Percentiles rank a stretch among this genome's conserved stretches.
These are phyloP conservation scores for Elsinoe fawcettii DNA, from an alignment of 2,329 filamentous ascomycete genomes.

Conservation along the genomic window DNA sequence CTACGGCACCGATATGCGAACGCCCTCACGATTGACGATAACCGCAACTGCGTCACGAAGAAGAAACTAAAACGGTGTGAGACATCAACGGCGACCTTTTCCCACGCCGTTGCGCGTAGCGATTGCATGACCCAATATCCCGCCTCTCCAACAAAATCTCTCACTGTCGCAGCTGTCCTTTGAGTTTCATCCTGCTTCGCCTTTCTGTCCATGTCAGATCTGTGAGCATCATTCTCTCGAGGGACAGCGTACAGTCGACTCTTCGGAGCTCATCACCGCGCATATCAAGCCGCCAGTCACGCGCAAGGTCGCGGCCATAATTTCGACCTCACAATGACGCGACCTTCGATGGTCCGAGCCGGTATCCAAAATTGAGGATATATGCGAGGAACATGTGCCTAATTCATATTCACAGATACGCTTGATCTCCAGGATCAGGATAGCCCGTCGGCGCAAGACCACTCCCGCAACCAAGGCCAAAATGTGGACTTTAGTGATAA, in stretches of 20 bases:
- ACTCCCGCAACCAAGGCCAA: conserved; percentile 51
- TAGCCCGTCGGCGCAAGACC: conserved; percentile 76
- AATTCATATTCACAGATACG: conserved; percentile 56
- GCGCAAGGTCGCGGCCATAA: conserved; percentile 8
- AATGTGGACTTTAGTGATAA: conserved; percentile 45
- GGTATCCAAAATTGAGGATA: conserved; percentile 9
- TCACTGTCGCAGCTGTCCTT: background rate
- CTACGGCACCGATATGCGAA: background rate
- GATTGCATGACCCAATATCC: conserved; percentile 12
- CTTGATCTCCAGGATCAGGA: conserved; percentile 86
- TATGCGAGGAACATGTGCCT: background rate
- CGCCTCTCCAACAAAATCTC: conserved; percentile 6
- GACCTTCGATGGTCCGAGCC: conserved; percentile 19
- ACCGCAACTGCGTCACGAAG: conserved; percentile 1
- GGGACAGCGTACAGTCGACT: background rate
- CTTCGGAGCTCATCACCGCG: background rate
- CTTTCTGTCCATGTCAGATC: background rate
- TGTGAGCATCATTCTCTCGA: background rate
- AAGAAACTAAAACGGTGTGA: conserved; percentile 1
- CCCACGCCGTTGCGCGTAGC: conserved; percentile 11
- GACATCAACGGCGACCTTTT: conserved; percentile 4
- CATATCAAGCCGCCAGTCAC: background rate
- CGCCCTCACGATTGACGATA: background rate
- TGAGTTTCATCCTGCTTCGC: background rate
- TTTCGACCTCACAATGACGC: conserved; percentile 18